Evolutionary conservation across 2,329 filamentous ascomycete species (phyloP), one percentile per base, ranked within the genome.

Genomic region (Fusarium camptoceras): DNA sequence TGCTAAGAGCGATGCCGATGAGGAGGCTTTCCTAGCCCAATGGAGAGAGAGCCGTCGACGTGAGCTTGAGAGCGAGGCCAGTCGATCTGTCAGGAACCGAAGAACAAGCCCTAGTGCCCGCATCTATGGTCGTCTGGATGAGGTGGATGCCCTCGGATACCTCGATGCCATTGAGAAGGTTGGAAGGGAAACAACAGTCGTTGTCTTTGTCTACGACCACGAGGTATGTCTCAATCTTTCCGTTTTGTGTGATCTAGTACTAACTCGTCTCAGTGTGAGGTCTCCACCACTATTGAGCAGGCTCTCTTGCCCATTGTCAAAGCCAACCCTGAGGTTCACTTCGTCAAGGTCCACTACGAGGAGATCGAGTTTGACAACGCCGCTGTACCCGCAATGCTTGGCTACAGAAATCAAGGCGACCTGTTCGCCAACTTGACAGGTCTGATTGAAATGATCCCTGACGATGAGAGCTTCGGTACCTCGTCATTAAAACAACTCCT

Each of bases 141-240:
- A 89, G 63, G 96, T 98, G 2, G 94, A 98, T 83, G 95, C 94
- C 10, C 84, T 92, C 70, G 96, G 94, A 20, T 99, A 97, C 76
- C 87, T 99, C n/a, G 94, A 98, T 80, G 94, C 95, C 58, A 94
- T 98, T 73, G 96, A 99, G 82, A 96, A 94, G 81, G 93, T 95
- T 7, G 86, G 89, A 41, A 82, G 90, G 49, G 92, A 95, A 48
- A 95, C 93, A 0, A 87, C 92, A 6, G 94, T 98, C 3, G 92
- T 98, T 4, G 96, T 99, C 28, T 97, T 95, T 81, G 94, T 99
- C 71, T 96, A 94, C 79, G 94, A 98, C 77, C 88, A 92, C 66
- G 87, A 92, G 84, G 94, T 97, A 87, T 78, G 89, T 81, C 53
- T 55, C 53, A n/a, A 44, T 55, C 4, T 41, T 43, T 10, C 46